A percentile compares a stretch with the other conserved stretches of the same genome.
phyloP scores from a whole-genome alignment of 2,329 filamentous ascomycete species.

The Trichoderma afroharzianum region DNA sequence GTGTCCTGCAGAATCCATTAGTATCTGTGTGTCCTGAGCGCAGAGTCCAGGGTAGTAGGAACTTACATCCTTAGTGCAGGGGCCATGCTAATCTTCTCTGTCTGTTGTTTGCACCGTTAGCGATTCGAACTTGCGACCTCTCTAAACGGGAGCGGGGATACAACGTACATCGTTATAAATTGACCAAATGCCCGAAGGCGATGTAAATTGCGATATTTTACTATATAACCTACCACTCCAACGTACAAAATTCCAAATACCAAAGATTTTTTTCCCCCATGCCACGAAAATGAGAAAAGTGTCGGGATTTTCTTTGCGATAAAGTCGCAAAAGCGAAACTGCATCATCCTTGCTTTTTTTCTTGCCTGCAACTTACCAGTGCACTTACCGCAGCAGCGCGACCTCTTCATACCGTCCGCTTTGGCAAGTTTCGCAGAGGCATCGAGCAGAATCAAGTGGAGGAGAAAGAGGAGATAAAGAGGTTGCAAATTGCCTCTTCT shows the following conservation, averaged over 20 bases:
- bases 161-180: constrained; percentile 19
- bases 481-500: not conserved
- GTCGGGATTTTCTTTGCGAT: not conserved
- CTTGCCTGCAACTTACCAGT: not conserved
- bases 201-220: not conserved
- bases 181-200: constrained; percentile 21
- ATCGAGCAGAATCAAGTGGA: not conserved
- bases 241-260: not conserved
- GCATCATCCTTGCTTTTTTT: not conserved
- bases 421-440: not conserved
- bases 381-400: not conserved
- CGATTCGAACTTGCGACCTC: constrained; percentile 17
- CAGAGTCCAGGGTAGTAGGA: not conserved
- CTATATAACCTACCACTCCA: not conserved
- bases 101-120: constrained; percentile 2
- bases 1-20: constrained; percentile 51
- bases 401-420: not conserved
- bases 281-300: not conserved
- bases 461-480: not conserved
- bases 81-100: constrained; percentile 74
- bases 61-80: constrained; percentile 74
- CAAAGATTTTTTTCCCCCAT: not conserved
- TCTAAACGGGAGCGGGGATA: not conserved
- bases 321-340: not conserved
- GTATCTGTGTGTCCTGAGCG: not conserved